A percentile compares a stretch with the other conserved stretches of the same genome.
phyloP scores from a whole-genome alignment of 2,329 filamentous ascomycete species.

The Mycogone perniciosa region DNA sequence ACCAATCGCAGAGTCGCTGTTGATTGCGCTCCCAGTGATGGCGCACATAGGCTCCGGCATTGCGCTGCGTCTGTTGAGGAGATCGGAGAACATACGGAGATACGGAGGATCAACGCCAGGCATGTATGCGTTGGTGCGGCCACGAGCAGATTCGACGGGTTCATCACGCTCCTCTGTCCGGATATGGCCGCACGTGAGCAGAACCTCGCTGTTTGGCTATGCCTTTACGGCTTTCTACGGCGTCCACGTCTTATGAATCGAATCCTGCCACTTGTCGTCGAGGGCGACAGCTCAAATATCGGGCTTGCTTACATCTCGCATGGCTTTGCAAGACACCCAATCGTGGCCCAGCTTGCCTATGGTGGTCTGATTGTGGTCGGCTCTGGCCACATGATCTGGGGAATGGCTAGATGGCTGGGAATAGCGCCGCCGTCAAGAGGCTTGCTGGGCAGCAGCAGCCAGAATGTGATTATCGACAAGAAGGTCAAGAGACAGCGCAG shows the following conservation, averaged over 20 bases:
- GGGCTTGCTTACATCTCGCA: constrained; percentile 79
- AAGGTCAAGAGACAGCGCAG: constrained; percentile 49
- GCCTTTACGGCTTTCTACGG: constrained; percentile 57
- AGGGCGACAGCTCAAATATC: constrained; percentile 82
- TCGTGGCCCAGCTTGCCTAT: constrained; percentile 64
- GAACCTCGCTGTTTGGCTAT: constrained; percentile 69
- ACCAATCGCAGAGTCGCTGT: constrained; percentile 67
- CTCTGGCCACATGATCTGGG: constrained; percentile 76
- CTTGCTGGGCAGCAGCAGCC: constrained; percentile 37
- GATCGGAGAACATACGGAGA: constrained; percentile 61
- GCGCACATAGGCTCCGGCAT: constrained; percentile 74
- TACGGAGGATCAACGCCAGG: constrained; percentile 65
- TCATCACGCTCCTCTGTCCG: constrained; percentile 22
- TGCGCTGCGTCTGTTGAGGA: constrained; percentile 66
- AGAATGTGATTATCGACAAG: constrained; percentile 36
- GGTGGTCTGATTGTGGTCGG: constrained; percentile 58
- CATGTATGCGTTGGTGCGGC: constrained; percentile 36
- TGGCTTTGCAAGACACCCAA: constrained; percentile 68
- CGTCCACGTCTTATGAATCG: constrained; percentile 74
- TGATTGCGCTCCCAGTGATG: constrained; percentile 68
- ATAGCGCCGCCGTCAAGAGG: constrained; percentile 51
- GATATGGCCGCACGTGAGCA: constrained; percentile 64
- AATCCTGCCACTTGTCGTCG: constrained; percentile 64
- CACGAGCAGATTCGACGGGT: constrained; percentile 24
- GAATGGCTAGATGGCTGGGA: constrained; percentile 75